Conservation (phyloP, 2,329 filamentous ascomycete species). For the Teratosphaeria pseudoeucalypti region DNA sequence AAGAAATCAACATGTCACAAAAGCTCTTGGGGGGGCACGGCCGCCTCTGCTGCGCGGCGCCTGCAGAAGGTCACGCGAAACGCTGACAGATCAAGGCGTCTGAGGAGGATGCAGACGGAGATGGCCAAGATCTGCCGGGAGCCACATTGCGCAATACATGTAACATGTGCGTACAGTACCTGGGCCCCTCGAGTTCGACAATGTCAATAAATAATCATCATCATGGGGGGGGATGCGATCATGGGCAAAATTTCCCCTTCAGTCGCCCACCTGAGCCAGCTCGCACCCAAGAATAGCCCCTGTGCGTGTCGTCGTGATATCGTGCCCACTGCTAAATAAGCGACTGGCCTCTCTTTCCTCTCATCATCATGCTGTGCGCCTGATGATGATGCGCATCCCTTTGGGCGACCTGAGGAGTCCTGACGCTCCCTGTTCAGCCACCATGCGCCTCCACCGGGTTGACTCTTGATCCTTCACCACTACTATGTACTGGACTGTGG, state of each 20-base stretch:
- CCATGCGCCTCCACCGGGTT: constrained; percentile 12
- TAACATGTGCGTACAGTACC: constrained; percentile 10
- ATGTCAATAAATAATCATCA: neutral
- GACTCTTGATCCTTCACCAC: neutral
- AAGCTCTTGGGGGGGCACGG: constrained; percentile 10
- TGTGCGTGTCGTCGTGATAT: neutral
- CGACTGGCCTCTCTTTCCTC: neutral
- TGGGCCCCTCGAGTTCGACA: constrained; percentile 1
- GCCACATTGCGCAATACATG: constrained; percentile 21
- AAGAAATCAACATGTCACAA: constrained; percentile 20
- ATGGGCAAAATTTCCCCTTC: neutral
- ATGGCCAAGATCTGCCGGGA: constrained; percentile 8
- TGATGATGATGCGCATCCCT: constrained; percentile 15
- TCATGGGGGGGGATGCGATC: neutral
- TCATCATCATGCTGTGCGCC: constrained; percentile 1
- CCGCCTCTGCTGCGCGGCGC: constrained; percentile 10
- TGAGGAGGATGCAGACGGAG: neutral
- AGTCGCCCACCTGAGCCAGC: neutral
- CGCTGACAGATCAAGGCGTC: constrained; percentile 17
- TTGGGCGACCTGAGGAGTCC: constrained; percentile 9
- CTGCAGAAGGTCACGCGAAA: constrained; percentile 20
- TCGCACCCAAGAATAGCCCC: neutral
- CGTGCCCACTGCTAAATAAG: neutral
- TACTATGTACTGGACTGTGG: neutral
- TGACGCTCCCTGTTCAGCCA: constrained; percentile 15